Evolutionary conservation across 1,284 basidiomycete species (phyloP), one percentile per base, ranked within the genome.

Genomic region (Kwoniella shivajii): DNA sequence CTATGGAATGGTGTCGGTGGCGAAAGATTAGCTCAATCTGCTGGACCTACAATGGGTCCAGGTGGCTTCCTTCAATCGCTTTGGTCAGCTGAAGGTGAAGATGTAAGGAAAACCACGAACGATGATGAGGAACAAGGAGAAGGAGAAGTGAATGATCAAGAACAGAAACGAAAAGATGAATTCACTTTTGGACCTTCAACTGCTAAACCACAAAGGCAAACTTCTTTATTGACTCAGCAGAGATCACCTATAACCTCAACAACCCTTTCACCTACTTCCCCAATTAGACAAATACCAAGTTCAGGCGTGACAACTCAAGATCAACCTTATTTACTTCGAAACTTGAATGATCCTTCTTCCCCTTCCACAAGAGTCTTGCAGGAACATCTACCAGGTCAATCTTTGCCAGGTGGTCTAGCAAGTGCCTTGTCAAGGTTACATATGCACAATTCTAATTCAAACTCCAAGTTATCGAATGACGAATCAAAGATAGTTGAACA

Each of bases 381-480:
- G 36, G 68, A 75, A 45, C 77, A 78, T 57, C 72, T 75, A 1
- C 77, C 77, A 6, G 77, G 77, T 31, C 74, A 76, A 56, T 69
- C 66, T 14, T 56, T 78, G 26, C 77, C 77, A 29, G 75, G 75
- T 26, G 77, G 77, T 11, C 56, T 78, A 6, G 76, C 77, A 2
- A 70, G 65, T 5, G 77, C 74, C 2, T 61, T 78, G n/a, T 75
- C 72, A 6, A 65, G 76, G 51, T 60, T 78, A 39, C 77, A 78
- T 56, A 66, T 78, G 37, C 69, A 73, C 20, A 62, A 66, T 10
- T 54, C 62, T 27, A 56, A 13, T 31, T 18, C 14, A 33, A 41
- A 30, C 48, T n/a, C 42, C 50, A 13, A 49, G 46, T 38, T 39
- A 48, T 14, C 18, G 51, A 14, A 51, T 30, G 10, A 24, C 26